These are phyloP conservation scores for Thoreauomyces humboldtii DNA, from an alignment of 192 early-diverging fungal species.

Conservation along the genomic window DNA sequence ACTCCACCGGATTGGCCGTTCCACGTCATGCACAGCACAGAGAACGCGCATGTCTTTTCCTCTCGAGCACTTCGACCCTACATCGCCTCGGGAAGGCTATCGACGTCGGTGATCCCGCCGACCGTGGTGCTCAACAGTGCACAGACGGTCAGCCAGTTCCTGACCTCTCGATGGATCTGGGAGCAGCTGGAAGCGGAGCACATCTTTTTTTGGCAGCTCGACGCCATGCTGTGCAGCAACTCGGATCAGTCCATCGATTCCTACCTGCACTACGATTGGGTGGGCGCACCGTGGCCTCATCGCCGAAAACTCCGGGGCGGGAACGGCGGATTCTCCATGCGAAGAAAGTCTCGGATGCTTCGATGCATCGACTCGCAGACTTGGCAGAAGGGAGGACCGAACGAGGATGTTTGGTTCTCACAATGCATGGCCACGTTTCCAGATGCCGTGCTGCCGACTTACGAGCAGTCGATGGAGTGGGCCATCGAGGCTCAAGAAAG, in stretches of 20 bases:
- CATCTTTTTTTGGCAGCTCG: conserved; percentile 24
- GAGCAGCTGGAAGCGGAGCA: conserved; percentile 23
- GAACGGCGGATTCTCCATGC: conserved; percentile 21
- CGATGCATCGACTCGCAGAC: conserved; percentile 10
- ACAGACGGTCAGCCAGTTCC: conserved; percentile 1
- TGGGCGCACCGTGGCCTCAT: conserved; percentile 25
- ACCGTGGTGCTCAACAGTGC: not conserved
- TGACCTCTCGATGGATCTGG: conserved; percentile 20
- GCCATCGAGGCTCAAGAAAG: conserved; percentile 1
- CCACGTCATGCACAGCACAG: conserved; percentile 16
- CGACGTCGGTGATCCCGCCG: not conserved
- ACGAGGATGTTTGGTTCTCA: conserved; percentile 20
- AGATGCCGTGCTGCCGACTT: conserved; percentile 19
- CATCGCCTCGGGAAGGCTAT: conserved; percentile 4
- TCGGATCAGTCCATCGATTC: conserved; percentile 7
- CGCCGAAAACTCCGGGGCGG: conserved; percentile 7
- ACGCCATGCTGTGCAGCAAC: conserved; percentile 19
- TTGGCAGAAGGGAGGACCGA: not conserved
- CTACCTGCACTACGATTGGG: conserved; percentile 19
- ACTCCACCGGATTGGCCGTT: conserved; percentile 17
- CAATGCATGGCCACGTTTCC: conserved; percentile 7
- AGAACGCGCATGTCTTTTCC: conserved; percentile 7
- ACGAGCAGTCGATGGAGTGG: conserved; percentile 9
- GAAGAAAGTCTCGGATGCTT: conserved; percentile 18
- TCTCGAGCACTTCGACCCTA: conserved; percentile 5